Evolutionary conservation across 495 filamentous ascomycete species (phyloP), one percentile per base, ranked within the genome.

Genomic region (Neurospora cerealis): DNA sequence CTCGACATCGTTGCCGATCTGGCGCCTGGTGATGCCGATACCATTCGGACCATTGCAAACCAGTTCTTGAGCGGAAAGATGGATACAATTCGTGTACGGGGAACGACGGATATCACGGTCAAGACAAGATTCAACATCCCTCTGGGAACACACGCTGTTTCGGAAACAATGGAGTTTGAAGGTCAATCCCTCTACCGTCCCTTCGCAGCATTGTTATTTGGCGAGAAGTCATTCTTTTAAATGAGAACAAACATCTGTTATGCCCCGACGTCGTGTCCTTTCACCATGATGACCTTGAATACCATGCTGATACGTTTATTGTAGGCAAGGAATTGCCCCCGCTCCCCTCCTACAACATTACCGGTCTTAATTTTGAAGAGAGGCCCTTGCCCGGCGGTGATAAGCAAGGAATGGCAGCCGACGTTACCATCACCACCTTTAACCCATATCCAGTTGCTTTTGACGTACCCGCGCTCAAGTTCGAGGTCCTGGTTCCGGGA

Each of bases 51-150:
- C n/a, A 87, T 98, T 73, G 93, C 93, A 21, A 90, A 93, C 75
- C 93, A 97, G 79, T 99, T 93, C 90, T 77, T 99, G 71, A 88
- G 92, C 24, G 95, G 95, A 40, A 89, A 86, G 71, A 80, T 99
- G 70, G 87, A 87, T 2, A 83, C 85, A 70, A 80, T 98, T 40
- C 87, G 85, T 70, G 79, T 98, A 4, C 85, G 88, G 70, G 95
- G 92, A 15, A 91, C 88, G 78, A 89, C 93, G 39, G 84, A 88
- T 69, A 78, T 98, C 36, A 83, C 84, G 37, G 77, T 98, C 11
- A 93, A 91, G 81, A 91, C 93, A 38, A 95, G 96, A 4, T 83
- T 96, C 54, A 62, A 62, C 28, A 83, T 98, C 75, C 81, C 86
- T 71, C 84, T 98, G 11, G 94, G 94, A 48, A 89, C 86, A 39